A percentile compares a stretch with the other conserved stretches of the same genome.
phyloP scores from a whole-genome alignment of 2,329 filamentous ascomycete species.

The Proliferodiscus dingleyae region DNA sequence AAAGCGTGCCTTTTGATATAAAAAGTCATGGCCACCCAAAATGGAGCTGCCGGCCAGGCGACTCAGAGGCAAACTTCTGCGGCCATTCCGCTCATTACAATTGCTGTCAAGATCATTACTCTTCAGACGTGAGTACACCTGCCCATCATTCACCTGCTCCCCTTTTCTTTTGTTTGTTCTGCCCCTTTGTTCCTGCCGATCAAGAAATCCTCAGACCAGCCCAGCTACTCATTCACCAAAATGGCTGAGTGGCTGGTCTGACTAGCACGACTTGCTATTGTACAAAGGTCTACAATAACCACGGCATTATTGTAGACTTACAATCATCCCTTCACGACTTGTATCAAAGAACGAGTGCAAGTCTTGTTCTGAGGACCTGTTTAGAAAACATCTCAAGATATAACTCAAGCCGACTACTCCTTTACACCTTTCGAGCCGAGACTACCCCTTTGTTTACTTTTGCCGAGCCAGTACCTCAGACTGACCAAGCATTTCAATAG shows the following conservation, averaged over 20 bases:
- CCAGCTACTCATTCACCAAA: no score
- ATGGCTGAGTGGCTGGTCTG: no score
- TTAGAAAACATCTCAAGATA: not conserved
- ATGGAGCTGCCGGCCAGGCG: constrained; percentile 4
- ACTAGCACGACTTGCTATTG: no score
- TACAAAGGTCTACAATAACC: no score
- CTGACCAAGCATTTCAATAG: constrained; percentile 18
- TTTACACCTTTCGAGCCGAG: not conserved
- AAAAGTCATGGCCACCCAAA: constrained; percentile 9
- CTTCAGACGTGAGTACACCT: constrained; percentile 5
- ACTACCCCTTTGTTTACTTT: constrained; percentile 4
- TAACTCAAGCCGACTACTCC: not conserved
- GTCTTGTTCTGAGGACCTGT: no score
- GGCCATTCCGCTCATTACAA: constrained; percentile 16
- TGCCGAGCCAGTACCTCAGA: constrained; percentile 4
- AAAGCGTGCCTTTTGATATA: constrained; percentile 16
- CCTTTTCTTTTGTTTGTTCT: constrained; percentile 1
- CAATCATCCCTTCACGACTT: no score
- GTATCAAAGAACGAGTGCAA: no score
- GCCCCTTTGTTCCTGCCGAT: no score
- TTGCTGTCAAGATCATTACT: constrained; percentile 6
- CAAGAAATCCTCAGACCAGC: not conserved
- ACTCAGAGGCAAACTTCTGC: constrained; percentile 8
- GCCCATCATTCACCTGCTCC: constrained; percentile 12
- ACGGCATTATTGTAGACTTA: no score